Base-by-base conservation (phyloP, 139 green algal species). In the Coelastrella sp. region DNA sequence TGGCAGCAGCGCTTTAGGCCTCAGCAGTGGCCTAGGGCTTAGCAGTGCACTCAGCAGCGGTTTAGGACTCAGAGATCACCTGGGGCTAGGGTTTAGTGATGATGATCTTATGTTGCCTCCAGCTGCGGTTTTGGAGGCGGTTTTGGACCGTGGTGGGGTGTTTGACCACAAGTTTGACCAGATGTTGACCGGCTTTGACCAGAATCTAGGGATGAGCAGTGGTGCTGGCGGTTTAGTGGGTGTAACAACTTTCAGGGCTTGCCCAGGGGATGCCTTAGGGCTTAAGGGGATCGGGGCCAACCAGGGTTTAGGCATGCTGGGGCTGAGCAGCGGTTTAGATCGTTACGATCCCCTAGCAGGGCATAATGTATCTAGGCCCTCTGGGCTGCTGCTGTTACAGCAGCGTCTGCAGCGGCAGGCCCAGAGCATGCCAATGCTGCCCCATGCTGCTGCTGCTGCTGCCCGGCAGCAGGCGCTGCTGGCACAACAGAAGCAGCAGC, bases 151-250 rank as follows among this genome's bases (percentile, higher is more conserved):
- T 7, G 68, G 68, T 2, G 17, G 68, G 6, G 22, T 76, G 68
- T 76, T 23, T 76, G 68, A 76, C 68, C 14, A 76, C 68, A 76
- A 76, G 68, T 76, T 76, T 76, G 68, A 76, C 14, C 68, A 76
- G 14, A 16, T 6, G 2, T 76, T 76, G 68, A n/a, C 68, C 17
- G 68, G 68, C 14, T 23, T 76, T 2, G 68, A 76, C 17, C 68
- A 76, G 68, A 16, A 16, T 76, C 6, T 76, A 76, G 68, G 68
- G 3, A 76, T n/a, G 6, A n/a, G 14, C 14, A n/a, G 68, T 76
- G 17, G 14, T 6, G 17, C 14, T 16, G 22, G 17, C 17, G 68
- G 68, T 76, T 13, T 76, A 76, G 68, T 76, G 68, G 68, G 68
- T 32, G 68, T 76, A n/a, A 76, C 68, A 0, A 76, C 68, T 32